Base-by-base conservation (phyloP, 2,329 filamentous ascomycete species). In the Coniochaeta prunicola region DNA sequence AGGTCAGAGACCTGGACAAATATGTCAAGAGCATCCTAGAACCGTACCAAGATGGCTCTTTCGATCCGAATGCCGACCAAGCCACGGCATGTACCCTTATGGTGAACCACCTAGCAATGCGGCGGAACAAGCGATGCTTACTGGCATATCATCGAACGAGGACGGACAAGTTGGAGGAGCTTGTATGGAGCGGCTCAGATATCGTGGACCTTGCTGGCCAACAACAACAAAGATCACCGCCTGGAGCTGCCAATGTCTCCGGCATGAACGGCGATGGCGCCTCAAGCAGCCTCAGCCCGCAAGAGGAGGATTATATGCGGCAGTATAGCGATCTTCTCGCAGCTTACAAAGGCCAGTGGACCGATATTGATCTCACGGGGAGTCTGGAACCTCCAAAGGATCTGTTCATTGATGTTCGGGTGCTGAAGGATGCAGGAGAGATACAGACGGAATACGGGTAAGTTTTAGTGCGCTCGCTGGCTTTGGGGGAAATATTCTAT, bases 401-500 rank as follows among this genome's bases (percentile, higher is more conserved):
- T 74, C 77, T 99, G 57, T 99, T 97, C 72, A 96, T 99, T 67
- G 94, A 99, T 72, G 94, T 99, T 36, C 82, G 94, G 53, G 94
- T 99, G 55, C 76, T 99, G 63, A 97, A 94, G 72, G 94, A 99
- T 77, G 94, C 93, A 1, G 94, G 96, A 4, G 94, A 99, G 78
- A 97, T 99, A 64, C 93, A 99, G 76, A 99, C 94, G 0, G 96
- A 99, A 79, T 99, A 99, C 70, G 94, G 94, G 89, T 96, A 80
- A 73, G 87, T 59, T 58, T n/a, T 42, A 30, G 34, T 15, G 28
- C 40, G 58, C 50, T 58, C 40, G 58, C 50, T 58, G 45, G 30
- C 45, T 2, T 24, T 10, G 5, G 2, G 4, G 40, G 15, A 7
- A 6, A 31, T n/a, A 53, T 26, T n/a, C n/a, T n/a, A 30, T 53